phyloP scores from a whole-genome alignment of 2,329 filamentous ascomycete species.

The Pyrenochaeta sp. region DNA sequence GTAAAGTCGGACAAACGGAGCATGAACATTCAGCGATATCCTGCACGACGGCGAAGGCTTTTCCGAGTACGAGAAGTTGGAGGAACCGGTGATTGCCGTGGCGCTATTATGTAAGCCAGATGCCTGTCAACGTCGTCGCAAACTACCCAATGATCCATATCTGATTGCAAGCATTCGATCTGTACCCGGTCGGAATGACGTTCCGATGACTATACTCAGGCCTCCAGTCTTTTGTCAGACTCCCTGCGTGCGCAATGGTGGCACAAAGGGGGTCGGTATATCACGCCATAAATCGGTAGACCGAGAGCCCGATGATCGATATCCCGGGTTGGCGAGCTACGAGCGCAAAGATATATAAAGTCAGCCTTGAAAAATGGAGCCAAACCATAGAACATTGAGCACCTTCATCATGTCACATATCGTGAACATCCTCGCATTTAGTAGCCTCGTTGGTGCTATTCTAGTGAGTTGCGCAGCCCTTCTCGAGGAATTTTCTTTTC shows the following conservation, averaged over 20 bases:
- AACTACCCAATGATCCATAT: too few species aligned
- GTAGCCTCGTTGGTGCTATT: neutral
- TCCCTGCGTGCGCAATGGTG: neutral
- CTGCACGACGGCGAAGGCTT: too few species aligned
- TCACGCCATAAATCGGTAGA: neutral
- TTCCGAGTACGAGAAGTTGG: too few species aligned
- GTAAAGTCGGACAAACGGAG: too few species aligned
- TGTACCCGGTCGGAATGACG: too few species aligned
- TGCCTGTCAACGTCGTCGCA: too few species aligned
- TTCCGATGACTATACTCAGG: neutral
- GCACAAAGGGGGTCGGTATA: neutral
- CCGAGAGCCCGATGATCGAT: constrained; percentile 4
- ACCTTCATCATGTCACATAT: neutral
- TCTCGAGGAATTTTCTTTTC: neutral
- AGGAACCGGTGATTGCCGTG: too few species aligned
- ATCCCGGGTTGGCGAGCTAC: constrained; percentile 1
- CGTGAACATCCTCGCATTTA: neutral
- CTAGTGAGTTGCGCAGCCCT: neutral
- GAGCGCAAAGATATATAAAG: neutral
- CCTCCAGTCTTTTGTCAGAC: neutral
- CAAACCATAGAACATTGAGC: neutral
- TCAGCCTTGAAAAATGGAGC: neutral
- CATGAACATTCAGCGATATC: too few species aligned
- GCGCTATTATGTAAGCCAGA: too few species aligned
- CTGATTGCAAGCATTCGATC: too few species aligned